Percentiles rank a stretch among this genome's conserved stretches.
Conservation (phyloP, 1,284 basidiomycete genomes). For the Dichomitus squalens region DNA sequence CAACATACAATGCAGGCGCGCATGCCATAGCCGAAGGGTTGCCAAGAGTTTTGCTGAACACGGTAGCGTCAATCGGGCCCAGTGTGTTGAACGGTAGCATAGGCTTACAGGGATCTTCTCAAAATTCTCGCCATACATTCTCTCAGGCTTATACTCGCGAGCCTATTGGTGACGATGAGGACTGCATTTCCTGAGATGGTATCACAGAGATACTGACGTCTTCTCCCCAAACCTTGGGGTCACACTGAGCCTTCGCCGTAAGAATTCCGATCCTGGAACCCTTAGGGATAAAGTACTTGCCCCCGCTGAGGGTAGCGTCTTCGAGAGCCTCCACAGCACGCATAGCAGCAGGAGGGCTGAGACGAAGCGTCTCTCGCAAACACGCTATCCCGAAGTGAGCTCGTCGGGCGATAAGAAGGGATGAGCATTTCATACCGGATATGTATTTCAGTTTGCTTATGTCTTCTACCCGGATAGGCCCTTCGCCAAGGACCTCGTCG, state of each 20-base stretch:
- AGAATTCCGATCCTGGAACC: constrained; percentile 36
- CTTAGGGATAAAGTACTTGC: constrained; percentile 44
- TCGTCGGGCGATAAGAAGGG: background rate
- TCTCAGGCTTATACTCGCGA: constrained; percentile 46
- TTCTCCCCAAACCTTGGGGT: constrained; percentile 51
- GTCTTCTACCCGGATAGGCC: constrained; percentile 40
- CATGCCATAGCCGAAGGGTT: constrained; percentile 46
- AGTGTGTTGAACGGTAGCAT: background rate
- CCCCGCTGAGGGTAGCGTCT: constrained; percentile 42
- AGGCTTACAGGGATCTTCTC: constrained; percentile 42
- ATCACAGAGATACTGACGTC: constrained; percentile 39
- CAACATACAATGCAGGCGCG: constrained; percentile 44
- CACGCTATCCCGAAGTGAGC: constrained; percentile 33
- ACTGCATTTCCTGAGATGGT: background rate
- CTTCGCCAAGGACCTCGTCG: constrained; percentile 44
- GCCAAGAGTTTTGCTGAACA: constrained; percentile 45
- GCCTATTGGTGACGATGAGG: constrained; percentile 24
- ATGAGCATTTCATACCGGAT: constrained; percentile 30
- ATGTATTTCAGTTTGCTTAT: constrained; percentile 47
- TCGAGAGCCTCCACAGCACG: constrained; percentile 38
- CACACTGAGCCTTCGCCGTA: constrained; percentile 40
- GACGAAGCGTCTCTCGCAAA: constrained; percentile 49
- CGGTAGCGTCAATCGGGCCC: background rate
- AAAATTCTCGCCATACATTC: constrained; percentile 51
- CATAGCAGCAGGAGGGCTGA: constrained; percentile 44